These are phyloP conservation scores for Mycosphaerella arachidis DNA, from an alignment of 2,329 filamentous ascomycete genomes.

Conservation along the genomic window DNA sequence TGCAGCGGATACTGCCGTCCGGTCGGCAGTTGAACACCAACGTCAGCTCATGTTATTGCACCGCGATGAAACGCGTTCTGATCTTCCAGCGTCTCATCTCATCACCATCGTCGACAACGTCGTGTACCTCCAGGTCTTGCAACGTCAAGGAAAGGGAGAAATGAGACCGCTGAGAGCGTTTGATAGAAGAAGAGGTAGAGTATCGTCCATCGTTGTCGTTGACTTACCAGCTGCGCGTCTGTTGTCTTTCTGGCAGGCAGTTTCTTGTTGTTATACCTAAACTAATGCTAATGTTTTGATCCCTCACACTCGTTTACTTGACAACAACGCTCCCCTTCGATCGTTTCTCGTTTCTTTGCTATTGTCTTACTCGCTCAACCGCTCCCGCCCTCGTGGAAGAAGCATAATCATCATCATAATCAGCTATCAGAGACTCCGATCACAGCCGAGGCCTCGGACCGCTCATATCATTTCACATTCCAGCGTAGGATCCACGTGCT, in stretches of 20 bases:
- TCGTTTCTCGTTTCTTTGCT: not conserved
- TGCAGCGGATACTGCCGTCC: not conserved
- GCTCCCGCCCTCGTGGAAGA: not conserved
- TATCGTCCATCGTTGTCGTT: not conserved
- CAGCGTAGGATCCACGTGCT: not conserved
- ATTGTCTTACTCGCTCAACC: not conserved
- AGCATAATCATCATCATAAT: not conserved
- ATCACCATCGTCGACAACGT: constrained; percentile 6
- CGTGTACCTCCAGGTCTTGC: constrained; percentile 1
- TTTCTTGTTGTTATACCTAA: not conserved
- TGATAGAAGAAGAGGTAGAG: not conserved
- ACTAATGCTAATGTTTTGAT: not conserved
- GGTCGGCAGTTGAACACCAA: constrained; percentile 3
- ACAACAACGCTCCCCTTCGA: not conserved
- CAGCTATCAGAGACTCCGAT: not conserved
- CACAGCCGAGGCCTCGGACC: not conserved
- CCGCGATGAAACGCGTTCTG: not conserved
- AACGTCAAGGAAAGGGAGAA: not conserved
- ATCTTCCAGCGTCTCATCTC: constrained; percentile 3
- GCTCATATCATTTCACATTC: constrained; percentile 4
- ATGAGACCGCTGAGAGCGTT: constrained; percentile 5
- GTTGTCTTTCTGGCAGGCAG: not conserved
- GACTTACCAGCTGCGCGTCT: not conserved
- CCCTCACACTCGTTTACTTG: not conserved
- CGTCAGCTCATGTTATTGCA: not conserved